Base-by-base conservation (phyloP, 1,284 basidiomycete species). In the Macrocystidia cucumis region DNA sequence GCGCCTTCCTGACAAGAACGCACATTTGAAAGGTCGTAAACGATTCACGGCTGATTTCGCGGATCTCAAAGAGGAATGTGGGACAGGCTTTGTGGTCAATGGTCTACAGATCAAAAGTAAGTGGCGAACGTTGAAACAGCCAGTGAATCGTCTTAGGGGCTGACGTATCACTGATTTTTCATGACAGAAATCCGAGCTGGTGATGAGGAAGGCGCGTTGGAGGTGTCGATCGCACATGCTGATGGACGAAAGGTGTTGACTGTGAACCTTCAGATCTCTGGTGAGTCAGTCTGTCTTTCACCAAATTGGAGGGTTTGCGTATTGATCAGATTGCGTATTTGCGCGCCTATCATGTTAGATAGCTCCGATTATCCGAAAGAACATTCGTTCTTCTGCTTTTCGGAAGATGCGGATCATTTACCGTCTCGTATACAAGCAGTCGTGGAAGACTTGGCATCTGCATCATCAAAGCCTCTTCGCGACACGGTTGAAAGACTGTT, bases 131-230 rank as follows among this genome's bases (percentile, higher is more conserved):
- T 28, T 19, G 13, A n/a, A 9, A n/a, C 16, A 12, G n/a, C 25
- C 23, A 9, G 27, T 16, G 7, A 3, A 8, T 28, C 8, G 26
- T 11, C 12, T 25, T 26, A 20, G 9, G 13, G 14, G 22, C 34
- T 19, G 11, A 30, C 19, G 3, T 14, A 24, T 6, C 4, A 17
- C n/a, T 12, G 18, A 26, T 21, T 28, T 5, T 36, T 27, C 28
- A 12, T 32, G 21, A 21, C 43, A 77, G 75, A 55, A 37, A 44
- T 74, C 20, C 50, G 54, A n/a, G 31, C 59, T 16, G 74, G 74
- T 14, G 75, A 78, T n/a, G 77, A 79, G 29, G 77, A 79, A 41
- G 75, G 74, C 12, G 62, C 67, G 8, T 56, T 81, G 20, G 64
- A 74, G 35, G 55, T 75, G 21, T 45, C 48, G 7, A 55, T 78